Percentiles rank a stretch among this genome's conserved stretches.
Conservation (phyloP, 345 rosid genomes). For the rapeseed (Brassica napus) region DNA sequence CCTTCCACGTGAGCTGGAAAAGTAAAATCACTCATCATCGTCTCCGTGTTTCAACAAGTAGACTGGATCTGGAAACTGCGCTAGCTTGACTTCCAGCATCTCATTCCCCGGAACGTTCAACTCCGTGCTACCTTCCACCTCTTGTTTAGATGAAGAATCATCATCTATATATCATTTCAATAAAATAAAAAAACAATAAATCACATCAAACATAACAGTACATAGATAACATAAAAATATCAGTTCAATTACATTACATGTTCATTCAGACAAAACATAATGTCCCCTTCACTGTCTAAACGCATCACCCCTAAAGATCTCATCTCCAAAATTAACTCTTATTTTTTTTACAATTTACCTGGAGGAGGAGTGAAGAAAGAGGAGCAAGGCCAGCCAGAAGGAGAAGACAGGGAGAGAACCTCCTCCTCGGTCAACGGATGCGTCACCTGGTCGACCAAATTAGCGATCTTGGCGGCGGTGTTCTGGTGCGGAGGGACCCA, state of each 20-base stretch:
- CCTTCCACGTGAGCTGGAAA: not conserved
- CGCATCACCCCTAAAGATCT: not conserved
- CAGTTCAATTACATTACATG: not conserved
- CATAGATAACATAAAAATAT: not conserved
- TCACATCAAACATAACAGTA: slow-evolving; percentile 17
- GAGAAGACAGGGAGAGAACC: slow-evolving; percentile 36
- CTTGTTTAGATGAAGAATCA: slow-evolving; percentile 13
- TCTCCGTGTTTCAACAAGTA: slow-evolving; percentile 30
- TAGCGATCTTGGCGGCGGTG: slow-evolving; percentile 25
- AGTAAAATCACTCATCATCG: slow-evolving; percentile 22
- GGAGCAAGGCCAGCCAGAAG: slow-evolving; percentile 51
- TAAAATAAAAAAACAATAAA: not conserved
- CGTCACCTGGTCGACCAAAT: slow-evolving; percentile 34
- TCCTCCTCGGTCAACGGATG: slow-evolving; percentile 46
- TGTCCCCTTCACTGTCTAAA: not conserved
- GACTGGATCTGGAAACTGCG: slow-evolving; percentile 26
- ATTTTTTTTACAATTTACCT: slow-evolving; percentile 14
- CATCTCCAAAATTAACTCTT: not conserved
- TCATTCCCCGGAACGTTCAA: slow-evolving; percentile 25
- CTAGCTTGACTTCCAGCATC: slow-evolving; percentile 40
- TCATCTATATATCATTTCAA: not conserved
- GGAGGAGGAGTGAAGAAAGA: slow-evolving; percentile 37
- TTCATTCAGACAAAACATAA: not conserved
- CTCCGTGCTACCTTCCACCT: slow-evolving; percentile 19
- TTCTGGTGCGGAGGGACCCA: slow-evolving; percentile 48